These are phyloP conservation scores for Panaeolus papilionaceus DNA, from an alignment of 768 basidiomycete genomes.

Conservation along the genomic window DNA sequence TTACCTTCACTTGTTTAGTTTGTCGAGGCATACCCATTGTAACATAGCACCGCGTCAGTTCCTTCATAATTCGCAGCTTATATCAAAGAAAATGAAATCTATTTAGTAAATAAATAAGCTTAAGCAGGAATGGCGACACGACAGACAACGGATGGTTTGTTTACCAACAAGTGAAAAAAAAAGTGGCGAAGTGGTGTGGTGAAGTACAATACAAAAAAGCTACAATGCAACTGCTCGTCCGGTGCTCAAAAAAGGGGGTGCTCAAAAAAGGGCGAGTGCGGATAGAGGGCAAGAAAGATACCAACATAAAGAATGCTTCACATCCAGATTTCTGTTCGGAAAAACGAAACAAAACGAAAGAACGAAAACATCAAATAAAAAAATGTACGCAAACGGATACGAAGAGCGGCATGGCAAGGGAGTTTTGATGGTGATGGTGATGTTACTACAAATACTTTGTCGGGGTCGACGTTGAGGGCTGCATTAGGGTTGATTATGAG, in stretches of 20 bases:
- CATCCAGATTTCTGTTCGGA: not conserved
- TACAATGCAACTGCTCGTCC: not conserved
- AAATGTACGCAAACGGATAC: not conserved
- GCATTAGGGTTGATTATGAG: not conserved
- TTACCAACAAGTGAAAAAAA: not conserved
- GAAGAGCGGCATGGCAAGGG: not conserved
- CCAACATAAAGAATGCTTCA: not conserved
- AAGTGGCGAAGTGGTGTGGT: not conserved
- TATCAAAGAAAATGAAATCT: not conserved
- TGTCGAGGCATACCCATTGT: too few species aligned
- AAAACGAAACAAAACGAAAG: not conserved
- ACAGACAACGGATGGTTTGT: not conserved
- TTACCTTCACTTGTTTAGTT: too few species aligned
- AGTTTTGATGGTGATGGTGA: not conserved
- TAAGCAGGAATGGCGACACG: not conserved
- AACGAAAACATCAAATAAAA: not conserved
- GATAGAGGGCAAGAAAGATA: not conserved
- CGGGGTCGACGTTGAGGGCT: not conserved
- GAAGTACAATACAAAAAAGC: not conserved
- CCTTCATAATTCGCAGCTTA: too few species aligned
- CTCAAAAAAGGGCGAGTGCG: too few species aligned
- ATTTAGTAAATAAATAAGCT: slow-evolving; percentile 8
- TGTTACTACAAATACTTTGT: slow-evolving; percentile 6
- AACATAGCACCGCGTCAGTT: too few species aligned
- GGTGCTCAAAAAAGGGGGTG: not conserved